phyloP scores from a whole-genome alignment of 2,329 filamentous ascomycete genomes.

The Lecanicillium sp. region DNA sequence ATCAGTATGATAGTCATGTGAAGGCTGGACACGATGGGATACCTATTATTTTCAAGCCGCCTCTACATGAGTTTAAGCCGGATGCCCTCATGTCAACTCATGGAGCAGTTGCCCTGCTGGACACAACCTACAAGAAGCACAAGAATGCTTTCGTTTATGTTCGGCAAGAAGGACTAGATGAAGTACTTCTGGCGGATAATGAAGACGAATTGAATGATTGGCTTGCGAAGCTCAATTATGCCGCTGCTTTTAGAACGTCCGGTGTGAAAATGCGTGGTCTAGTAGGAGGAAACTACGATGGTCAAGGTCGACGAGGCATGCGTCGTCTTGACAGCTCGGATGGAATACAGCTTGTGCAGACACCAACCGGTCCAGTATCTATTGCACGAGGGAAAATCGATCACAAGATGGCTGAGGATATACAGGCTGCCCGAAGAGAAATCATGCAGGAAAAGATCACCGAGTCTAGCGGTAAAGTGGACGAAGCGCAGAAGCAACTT shows the following conservation, averaged over 20 bases:
- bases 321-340: slow-evolving; percentile 61
- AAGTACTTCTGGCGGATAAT: slow-evolving; percentile 82
- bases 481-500: slow-evolving; percentile 63
- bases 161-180: slow-evolving; percentile 76
- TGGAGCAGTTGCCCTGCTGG: slow-evolving; percentile 79
- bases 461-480: slow-evolving; percentile 74
- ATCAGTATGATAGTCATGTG: slow-evolving; percentile 76
- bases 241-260: slow-evolving; percentile 84
- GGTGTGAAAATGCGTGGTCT: slow-evolving; percentile 87
- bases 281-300: slow-evolving; percentile 76
- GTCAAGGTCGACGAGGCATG: slow-evolving; percentile 65
- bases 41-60: slow-evolving; percentile 83
- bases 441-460: slow-evolving; percentile 77
- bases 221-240: slow-evolving; percentile 93
- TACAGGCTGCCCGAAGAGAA: slow-evolving; percentile 71
- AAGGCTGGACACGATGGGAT: slow-evolving; percentile 67
- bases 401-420: slow-evolving; percentile 76
- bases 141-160: slow-evolving; percentile 93
- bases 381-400: slow-evolving; percentile 68
- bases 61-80: slow-evolving; percentile 84
- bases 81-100: slow-evolving; percentile 91
- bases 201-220: slow-evolving; percentile 94
- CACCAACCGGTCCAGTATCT: slow-evolving; percentile 63
- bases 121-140: slow-evolving; percentile 84
- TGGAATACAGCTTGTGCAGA: slow-evolving; percentile 52